Conservation (phyloP, 306 rosid genomes). For the Lagenaria siceraria region DNA sequence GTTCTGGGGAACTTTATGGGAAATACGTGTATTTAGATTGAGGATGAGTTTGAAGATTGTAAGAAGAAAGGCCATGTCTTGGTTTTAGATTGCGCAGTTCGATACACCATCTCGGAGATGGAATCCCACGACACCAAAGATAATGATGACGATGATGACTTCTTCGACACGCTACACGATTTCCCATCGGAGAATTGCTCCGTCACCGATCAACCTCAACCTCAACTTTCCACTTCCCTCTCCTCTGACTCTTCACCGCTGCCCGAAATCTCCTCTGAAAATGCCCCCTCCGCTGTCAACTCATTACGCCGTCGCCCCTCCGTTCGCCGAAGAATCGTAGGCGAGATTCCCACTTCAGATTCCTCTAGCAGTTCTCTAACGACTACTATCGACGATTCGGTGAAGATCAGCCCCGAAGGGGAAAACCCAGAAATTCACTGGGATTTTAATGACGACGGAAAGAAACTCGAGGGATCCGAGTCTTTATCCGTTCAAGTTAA, state of each 20-base stretch:
- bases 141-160: slow-evolving; percentile 26
- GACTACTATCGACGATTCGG: slow-evolving; percentile 8
- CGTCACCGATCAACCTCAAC: slow-evolving; percentile 14
- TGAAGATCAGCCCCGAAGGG: slow-evolving; percentile 9
- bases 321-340: slow-evolving; percentile 2
- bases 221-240: slow-evolving; percentile 28
- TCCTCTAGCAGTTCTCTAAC: slow-evolving; percentile 14
- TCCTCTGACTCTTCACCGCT: slow-evolving; percentile 3
- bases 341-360: slow-evolving; percentile 5
- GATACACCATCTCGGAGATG: slow-evolving; percentile 17
- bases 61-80: not conserved
- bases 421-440: slow-evolving; percentile 1
- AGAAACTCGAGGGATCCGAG: slow-evolving; percentile 11
- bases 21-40: not conserved
- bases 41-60: not conserved
- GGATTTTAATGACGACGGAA: slow-evolving; percentile 17
- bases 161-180: slow-evolving; percentile 28
- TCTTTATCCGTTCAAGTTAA: slow-evolving; percentile 7
- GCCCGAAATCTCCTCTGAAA: not conserved
- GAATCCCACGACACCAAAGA: slow-evolving; percentile 20
- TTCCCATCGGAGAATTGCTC: slow-evolving; percentile 25
- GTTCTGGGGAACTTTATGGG: too few species aligned
- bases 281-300: slow-evolving; percentile 13
- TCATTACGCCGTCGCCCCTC: slow-evolving; percentile 31
- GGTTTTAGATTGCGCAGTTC: not conserved